phyloP scores from a whole-genome alignment of 1,284 basidiomycete genomes.

The Prillingera fragicola region DNA sequence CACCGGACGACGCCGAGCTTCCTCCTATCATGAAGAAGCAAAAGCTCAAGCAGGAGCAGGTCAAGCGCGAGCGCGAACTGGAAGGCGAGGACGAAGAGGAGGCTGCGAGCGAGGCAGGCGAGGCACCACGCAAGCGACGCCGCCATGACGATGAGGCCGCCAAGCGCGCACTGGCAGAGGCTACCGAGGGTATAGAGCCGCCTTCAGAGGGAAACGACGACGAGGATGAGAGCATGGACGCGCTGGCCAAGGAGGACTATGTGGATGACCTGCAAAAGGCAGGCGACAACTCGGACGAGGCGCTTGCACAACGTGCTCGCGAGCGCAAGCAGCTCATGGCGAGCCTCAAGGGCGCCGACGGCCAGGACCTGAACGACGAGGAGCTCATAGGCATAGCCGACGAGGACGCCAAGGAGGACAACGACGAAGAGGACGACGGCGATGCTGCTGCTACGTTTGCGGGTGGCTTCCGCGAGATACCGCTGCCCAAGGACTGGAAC shows the following conservation, averaged over 20 bases:
- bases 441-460: not conserved
- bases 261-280: constrained; percentile 14
- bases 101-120: constrained; percentile 1
- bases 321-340: constrained; percentile 14
- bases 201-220: constrained; percentile 3
- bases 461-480: constrained; percentile 13
- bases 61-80: constrained; percentile 25
- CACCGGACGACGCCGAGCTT: constrained; percentile 32
- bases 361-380: constrained; percentile 18
- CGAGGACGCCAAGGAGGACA: constrained; percentile 15
- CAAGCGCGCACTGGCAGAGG: not conserved
- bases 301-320: constrained; percentile 4
- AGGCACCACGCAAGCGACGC: not conserved
- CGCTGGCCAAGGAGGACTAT: constrained; percentile 42
- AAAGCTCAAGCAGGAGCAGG: constrained; percentile 28
- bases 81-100: constrained; percentile 8
- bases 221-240: constrained; percentile 48
- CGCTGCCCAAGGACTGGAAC: constrained; percentile 24
- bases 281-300: constrained; percentile 12
- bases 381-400: constrained; percentile 15
- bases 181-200: not conserved
- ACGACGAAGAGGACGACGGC: constrained; percentile 19
- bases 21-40: constrained; percentile 39
- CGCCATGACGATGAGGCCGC: constrained; percentile 4
- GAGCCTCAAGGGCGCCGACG: constrained; percentile 6